Percentiles rank a stretch among this genome's conserved stretches.
These are phyloP conservation scores for Crithidia expoeki DNA, from an alignment of 208 protist genomes.

Conservation along the genomic window DNA sequence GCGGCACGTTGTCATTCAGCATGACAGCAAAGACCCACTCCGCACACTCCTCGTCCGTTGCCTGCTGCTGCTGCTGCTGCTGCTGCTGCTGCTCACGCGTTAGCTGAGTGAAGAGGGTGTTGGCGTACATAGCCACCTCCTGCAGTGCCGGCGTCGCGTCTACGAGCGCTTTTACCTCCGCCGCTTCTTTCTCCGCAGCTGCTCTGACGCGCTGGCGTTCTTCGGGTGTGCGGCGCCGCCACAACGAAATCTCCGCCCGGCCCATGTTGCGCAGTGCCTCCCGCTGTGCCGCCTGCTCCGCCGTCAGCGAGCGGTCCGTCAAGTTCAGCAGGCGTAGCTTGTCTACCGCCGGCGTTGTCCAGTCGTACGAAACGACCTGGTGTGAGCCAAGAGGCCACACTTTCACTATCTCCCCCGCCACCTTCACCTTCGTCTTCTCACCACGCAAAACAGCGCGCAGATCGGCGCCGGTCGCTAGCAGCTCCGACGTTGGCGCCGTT, in stretches of 20 bases:
- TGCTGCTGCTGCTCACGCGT: constrained; percentile 25
- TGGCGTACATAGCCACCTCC: constrained; percentile 64
- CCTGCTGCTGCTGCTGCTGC: neutral
- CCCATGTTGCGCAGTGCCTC: constrained; percentile 33
- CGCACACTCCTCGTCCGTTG: constrained; percentile 17
- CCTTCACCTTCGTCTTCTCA: constrained; percentile 6
- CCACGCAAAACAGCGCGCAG: constrained; percentile 17
- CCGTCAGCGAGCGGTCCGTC: constrained; percentile 45
- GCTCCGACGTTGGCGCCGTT: constrained; percentile 37
- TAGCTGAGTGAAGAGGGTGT: constrained; percentile 48
- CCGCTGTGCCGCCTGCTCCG: constrained; percentile 53
- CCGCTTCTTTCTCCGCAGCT: constrained; percentile 21
- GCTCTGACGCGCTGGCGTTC: constrained; percentile 38
- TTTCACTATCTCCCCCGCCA: constrained; percentile 1
- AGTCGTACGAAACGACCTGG: constrained; percentile 65
- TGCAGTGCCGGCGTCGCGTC: constrained; percentile 40
- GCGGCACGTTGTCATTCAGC: constrained; percentile 72
- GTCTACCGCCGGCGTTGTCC: constrained; percentile 52
- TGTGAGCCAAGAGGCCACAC: constrained; percentile 78
- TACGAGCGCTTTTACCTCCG: constrained; percentile 41
- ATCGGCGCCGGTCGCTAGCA: constrained; percentile 52
- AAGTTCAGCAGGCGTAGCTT: constrained; percentile 36
- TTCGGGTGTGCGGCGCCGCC: constrained; percentile 51
- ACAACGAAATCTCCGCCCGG: constrained; percentile 80
- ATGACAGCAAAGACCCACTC: constrained; percentile 87